These are phyloP conservation scores for Nakaseomyces sp. DNA, from an alignment of 1,139 yeast genomes.

Conservation along the genomic window DNA sequence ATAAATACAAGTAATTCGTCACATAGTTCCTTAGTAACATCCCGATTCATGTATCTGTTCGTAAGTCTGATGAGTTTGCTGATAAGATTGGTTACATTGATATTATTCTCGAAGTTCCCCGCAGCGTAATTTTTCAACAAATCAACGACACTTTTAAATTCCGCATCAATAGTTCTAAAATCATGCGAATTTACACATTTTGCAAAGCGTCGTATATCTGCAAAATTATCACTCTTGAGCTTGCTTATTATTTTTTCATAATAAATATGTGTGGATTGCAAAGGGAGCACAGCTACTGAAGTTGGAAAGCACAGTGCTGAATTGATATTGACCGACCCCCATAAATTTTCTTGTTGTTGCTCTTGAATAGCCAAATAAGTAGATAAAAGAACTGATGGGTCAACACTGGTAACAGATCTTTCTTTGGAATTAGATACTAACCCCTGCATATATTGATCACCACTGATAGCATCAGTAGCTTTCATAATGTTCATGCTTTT, in stretches of 20 bases:
- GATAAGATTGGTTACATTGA: slow-evolving; percentile 15
- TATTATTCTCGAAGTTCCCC: slow-evolving; percentile 21
- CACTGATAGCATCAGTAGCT: slow-evolving; percentile 6
- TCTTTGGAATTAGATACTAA: slow-evolving; percentile 3
- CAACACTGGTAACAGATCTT: slow-evolving; percentile 6
- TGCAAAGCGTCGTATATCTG: slow-evolving; percentile 14
- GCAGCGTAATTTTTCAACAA: slow-evolving; percentile 24
- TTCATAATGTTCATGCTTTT: slow-evolving; percentile 24
- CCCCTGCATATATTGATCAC: slow-evolving; percentile 8
- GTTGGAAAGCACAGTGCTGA: slow-evolving; percentile 23
- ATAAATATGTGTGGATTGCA: slow-evolving; percentile 17
- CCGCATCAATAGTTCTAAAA: slow-evolving; percentile 7
- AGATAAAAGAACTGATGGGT: slow-evolving; percentile 20
- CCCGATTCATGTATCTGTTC: slow-evolving; percentile 20
- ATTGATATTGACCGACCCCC: slow-evolving; percentile 26
- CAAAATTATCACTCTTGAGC: slow-evolving; percentile 13
- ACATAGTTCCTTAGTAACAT: slow-evolving; percentile 25
- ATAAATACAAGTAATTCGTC: slow-evolving; percentile 18
- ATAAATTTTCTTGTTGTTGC: slow-evolving; percentile 25
- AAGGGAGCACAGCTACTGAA: slow-evolving; percentile 26
- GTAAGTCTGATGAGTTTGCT: slow-evolving; percentile 22
- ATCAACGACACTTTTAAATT: slow-evolving; percentile 14
- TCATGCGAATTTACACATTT: slow-evolving; percentile 15
- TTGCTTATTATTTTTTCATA: slow-evolving; percentile 14
- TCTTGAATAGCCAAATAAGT: slow-evolving; percentile 25